Evolutionary conservation across 2,329 filamentous ascomycete species (phyloP).

Genomic region (Triangularia verruculosa): DNA sequence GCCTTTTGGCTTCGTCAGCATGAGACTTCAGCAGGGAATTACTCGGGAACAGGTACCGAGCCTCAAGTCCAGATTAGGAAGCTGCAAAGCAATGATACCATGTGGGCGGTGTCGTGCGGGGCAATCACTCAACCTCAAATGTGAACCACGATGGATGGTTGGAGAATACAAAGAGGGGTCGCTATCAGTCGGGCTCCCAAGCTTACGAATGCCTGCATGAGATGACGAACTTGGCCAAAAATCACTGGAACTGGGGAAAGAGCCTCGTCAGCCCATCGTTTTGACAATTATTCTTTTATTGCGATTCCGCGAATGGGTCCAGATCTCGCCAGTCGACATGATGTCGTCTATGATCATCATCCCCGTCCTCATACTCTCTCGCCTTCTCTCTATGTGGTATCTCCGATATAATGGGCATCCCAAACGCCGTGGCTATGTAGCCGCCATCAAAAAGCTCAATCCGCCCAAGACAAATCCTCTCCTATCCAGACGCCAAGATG

Average conservation of each 20-base stretch:
- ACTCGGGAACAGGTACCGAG: background rate
- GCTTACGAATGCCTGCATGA: background rate
- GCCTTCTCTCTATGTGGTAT: slow-evolving; percentile 8
- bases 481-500: slow-evolving; percentile 21
- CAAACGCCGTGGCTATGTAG: slow-evolving; percentile 25
- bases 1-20: slow-evolving; percentile 18
- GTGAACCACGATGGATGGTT: background rate
- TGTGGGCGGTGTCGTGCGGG: background rate
- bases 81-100: slow-evolving; percentile 13
- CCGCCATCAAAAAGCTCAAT: slow-evolving; percentile 19
- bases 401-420: slow-evolving; percentile 7
- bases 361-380: background rate
- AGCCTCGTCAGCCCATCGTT: background rate
- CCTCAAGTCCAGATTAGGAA: slow-evolving; percentile 20
- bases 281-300: background rate
- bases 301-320: background rate
- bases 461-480: slow-evolving; percentile 11
- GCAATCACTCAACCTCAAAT: background rate
- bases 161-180: background rate
- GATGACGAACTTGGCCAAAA: background rate
- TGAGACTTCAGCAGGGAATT: background rate
- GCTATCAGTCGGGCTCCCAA: background rate
- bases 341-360: background rate
- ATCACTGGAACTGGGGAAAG: background rate
- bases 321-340: background rate